Evolutionary conservation across 192 early-diverging fungal species (phyloP), one percentile per base, ranked within the genome.

Genomic region (Diversispora epigaea): DNA sequence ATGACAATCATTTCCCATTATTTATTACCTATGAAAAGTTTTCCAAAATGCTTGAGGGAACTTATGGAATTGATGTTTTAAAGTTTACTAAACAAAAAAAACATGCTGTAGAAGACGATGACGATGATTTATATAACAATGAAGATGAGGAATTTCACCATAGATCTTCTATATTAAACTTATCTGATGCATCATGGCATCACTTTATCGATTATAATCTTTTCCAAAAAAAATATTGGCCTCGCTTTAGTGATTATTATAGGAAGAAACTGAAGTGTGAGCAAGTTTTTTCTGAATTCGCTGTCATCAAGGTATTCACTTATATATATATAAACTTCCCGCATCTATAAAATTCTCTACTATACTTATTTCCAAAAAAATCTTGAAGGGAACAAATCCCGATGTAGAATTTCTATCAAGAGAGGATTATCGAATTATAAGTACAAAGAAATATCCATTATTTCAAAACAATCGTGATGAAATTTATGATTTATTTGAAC

Each of bases 401-500:
- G 50, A 71, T 4, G 52, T 32, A 4, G 52, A 40, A 17, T 22
- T 7, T 40, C 10, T 71, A 71, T 71, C 52, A 71, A 71, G 68
- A 44, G 68, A 71, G 25, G 52, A 56, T 11, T 71, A 71, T 15
- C 22, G 10, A 10, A 6, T 15, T 4, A 55, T 71, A 9, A 71
- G 50, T 45, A 71, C 68, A 9, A 71, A 71, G n/a, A 71, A 41
- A 39, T 71, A 56, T 22, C 68, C 68, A 41, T 15, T 12, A 56
- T 71, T 71, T 21, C 25, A 32, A 32, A 22, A 39, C 10, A 55
- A 71, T n/a, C 68, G 68, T 25, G 50, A 71, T 55, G 32, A 71
- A 7, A 45, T 71, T 71, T 71, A 71, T 32, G 14, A 71, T n/a
- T 41, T 71, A 19, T 71, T 71, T 71, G 44, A 56, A 57, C 52